Conservation (phyloP, 2,329 filamentous ascomycete species). For the Dothidotthia symphoricarpi region DNA sequence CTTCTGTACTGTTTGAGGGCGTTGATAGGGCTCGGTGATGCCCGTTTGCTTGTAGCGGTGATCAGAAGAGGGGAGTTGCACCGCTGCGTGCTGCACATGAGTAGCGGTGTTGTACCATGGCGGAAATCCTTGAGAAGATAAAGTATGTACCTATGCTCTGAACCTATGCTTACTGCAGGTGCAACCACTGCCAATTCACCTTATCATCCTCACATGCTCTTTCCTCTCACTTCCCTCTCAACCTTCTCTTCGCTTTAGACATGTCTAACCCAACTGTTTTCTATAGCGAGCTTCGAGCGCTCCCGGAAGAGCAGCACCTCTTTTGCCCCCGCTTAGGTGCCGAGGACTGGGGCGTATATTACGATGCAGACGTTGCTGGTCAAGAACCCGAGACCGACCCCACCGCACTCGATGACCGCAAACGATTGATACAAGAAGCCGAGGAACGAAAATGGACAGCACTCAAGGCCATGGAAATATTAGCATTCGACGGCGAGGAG, state of each 20-base stretch:
- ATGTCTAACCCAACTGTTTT: slow-evolving; percentile 21
- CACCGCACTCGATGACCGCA: slow-evolving; percentile 27
- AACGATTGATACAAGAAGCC: slow-evolving; percentile 39
- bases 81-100: slow-evolving; percentile 2
- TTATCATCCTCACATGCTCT: not conserved
- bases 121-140: slow-evolving; percentile 36
- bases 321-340: slow-evolving; percentile 47
- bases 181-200: not conserved
- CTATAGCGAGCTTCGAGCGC: slow-evolving; percentile 38
- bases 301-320: slow-evolving; percentile 46
- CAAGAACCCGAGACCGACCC: slow-evolving; percentile 30
- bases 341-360: slow-evolving; percentile 41
- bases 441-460: slow-evolving; percentile 43
- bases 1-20: too few relatives aligned
- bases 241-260: slow-evolving; percentile 5
- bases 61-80: slow-evolving; percentile 1
- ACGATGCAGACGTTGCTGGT: slow-evolving; percentile 46
- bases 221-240: not conserved
- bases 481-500: slow-evolving; percentile 50
- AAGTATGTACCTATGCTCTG: slow-evolving; percentile 24
- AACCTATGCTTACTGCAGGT: not conserved
- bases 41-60: too few relatives aligned
- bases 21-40: too few relatives aligned
- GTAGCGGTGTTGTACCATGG: slow-evolving; percentile 23
- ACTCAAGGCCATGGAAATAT: slow-evolving; percentile 46